phyloP scores from a whole-genome alignment of 2,329 filamentous ascomycete genomes.

The Botrytis squamosa region DNA sequence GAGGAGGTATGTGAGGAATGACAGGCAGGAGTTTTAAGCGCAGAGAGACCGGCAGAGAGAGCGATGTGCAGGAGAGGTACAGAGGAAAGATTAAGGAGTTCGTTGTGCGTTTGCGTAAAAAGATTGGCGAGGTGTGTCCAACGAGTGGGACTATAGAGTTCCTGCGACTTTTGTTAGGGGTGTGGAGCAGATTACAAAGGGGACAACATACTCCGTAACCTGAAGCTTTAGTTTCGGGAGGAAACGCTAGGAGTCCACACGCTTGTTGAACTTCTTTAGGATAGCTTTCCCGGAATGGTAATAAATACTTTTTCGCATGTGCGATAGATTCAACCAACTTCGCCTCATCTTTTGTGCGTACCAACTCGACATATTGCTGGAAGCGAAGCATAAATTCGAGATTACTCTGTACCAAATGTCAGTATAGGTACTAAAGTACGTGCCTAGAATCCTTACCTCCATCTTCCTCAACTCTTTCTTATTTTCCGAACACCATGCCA shows the following conservation, averaged over 20 bases:
- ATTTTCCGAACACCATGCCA: constrained; percentile 91
- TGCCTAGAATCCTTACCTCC: constrained; percentile 54
- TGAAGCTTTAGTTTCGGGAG: constrained; percentile 58
- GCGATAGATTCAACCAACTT: constrained; percentile 74
- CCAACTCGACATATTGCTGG: constrained; percentile 92
- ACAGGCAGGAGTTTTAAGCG: constrained; percentile 92
- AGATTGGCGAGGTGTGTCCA: constrained; percentile 76
- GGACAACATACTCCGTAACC: constrained; percentile 45
- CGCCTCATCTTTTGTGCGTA: constrained; percentile 61
- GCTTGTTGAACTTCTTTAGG: constrained; percentile 68
- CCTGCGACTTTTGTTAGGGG: constrained; percentile 43
- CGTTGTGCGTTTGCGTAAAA: constrained; percentile 85
- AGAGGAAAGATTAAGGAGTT: constrained; percentile 76
- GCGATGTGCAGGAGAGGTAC: constrained; percentile 87
- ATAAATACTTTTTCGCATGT: constrained; percentile 80
- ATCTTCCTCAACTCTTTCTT: constrained; percentile 89
- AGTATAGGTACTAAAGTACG: neutral
- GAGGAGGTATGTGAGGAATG: constrained; percentile 54
- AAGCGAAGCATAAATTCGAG: constrained; percentile 91
- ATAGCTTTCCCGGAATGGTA: constrained; percentile 67
- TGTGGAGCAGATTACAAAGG: neutral
- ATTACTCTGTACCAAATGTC: constrained; percentile 55
- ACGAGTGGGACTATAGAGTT: constrained; percentile 69
- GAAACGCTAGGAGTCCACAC: constrained; percentile 77
- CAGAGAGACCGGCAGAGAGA: constrained; percentile 84